Base-by-base conservation (phyloP, 768 basidiomycete genomes). In the Lyophyllum decastes region DNA sequence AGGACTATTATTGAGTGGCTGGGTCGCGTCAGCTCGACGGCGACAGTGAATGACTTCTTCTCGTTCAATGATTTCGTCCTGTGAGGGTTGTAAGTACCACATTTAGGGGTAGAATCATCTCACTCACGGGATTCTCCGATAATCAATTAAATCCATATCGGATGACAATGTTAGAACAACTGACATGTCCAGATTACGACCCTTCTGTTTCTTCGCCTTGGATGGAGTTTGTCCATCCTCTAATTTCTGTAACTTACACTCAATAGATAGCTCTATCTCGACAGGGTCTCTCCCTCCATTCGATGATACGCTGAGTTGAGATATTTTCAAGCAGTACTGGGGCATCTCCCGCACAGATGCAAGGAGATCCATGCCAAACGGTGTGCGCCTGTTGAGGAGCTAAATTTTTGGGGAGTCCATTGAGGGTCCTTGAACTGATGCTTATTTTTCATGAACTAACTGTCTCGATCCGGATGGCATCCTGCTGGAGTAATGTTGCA, bases 121-220 rank as follows among this genome's bases (percentile, higher is more conserved):
- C 12, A 69, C 77, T 61, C 63, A 94, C 94, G 82, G 77, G 44
- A 90, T 90, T 21, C 90, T 83, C 27, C 93, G 86, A 67, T 89
- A 94, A 66, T 94, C 91, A 55, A 96, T 70, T 51, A 88, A 85
- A 22, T 82, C 79, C 64, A 84, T 71, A 67, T 94, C 92, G 1
- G 91, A 92, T 0, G 88, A 91, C 38, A 90, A 47, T 4, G 88
- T 87, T 43, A 94, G 71, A n/a, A 94, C 76, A 26, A 82, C 77
- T 0, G 92, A 91, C 79, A 85, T 87, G 59, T 87, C 84, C 7
- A 73, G 69, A 46, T 69, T 69, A n/a, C 74, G 69, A 53, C 68
- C 66, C 61, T 79, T 82, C 2, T 70, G 68, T 64, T 80, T 83
- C 63, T 82, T 86, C 40, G 65, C 62, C 57, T 73, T 80, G 22